Evolutionary conservation across 345 rosid species (phyloP).

Genomic region (Balakata baccata): DNA sequence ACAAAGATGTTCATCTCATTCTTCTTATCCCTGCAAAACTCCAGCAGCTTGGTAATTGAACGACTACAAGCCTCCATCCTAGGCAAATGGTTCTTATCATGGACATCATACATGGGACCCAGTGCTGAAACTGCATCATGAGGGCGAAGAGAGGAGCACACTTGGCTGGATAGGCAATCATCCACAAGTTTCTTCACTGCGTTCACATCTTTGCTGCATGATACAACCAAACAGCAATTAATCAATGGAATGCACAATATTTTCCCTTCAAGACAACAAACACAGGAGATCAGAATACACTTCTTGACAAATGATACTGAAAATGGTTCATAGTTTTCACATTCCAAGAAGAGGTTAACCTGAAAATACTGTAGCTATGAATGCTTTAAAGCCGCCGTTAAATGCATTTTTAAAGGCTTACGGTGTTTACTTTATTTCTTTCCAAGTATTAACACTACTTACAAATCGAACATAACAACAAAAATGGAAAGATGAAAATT

Average conservation of each 20-base stretch:
- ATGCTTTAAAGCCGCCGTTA: background rate
- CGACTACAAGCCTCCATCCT: conserved; percentile 64
- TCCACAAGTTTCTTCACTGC: conserved; percentile 94
- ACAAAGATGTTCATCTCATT: conserved; percentile 84
- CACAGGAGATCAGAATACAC: conserved; percentile 1
- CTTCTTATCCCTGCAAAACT: conserved; percentile 69
- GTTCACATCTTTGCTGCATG: conserved; percentile 88
- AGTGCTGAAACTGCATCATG: conserved; percentile 99
- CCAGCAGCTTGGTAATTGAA: conserved; percentile 62
- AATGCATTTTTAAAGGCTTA: background rate
- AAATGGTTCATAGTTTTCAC: background rate
- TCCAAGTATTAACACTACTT: background rate
- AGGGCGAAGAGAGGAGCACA: conserved; percentile 89
- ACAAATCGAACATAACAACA: background rate
- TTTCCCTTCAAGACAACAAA: background rate
- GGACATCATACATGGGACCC: conserved; percentile 98
- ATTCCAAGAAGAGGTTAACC: background rate
- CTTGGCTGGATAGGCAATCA: conserved; percentile 74
- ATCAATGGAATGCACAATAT: conserved; percentile 15
- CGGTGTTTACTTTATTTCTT: background rate
- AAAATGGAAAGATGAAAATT: background rate
- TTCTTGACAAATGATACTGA: too few relatives aligned
- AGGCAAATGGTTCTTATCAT: conserved; percentile 87
- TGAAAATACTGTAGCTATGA: background rate
- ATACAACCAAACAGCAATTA: conserved; percentile 19